Percentiles rank a stretch among this genome's conserved stretches.
These are phyloP conservation scores for Bruguiera parviflora DNA, from an alignment of 345 rosid species.

Conservation along the genomic window DNA sequence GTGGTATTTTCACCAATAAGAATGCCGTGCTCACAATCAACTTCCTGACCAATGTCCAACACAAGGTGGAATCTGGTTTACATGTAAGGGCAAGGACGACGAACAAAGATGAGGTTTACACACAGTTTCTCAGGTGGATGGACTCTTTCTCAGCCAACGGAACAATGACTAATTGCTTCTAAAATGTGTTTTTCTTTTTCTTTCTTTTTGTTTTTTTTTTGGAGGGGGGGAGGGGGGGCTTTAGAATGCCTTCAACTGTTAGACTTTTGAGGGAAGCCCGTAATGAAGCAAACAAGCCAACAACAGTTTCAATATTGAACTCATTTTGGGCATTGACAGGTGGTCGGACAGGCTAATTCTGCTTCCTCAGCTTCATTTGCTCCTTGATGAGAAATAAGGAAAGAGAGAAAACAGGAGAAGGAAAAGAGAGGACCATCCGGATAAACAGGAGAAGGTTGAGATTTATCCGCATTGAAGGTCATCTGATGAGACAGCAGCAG, in stretches of 20 bases:
- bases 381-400: not conserved
- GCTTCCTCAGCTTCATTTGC: not conserved
- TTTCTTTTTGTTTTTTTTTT: no score
- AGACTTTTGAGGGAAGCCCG: no score
- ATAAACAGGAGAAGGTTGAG: not conserved
- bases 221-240: no score
- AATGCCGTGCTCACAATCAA: slow-evolving; percentile 45
- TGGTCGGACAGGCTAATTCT: not conserved
- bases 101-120: not conserved
- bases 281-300: no score
- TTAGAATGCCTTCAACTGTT: no score
- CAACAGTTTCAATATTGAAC: no score
- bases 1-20: slow-evolving; percentile 76
- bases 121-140: not conserved
- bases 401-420: not conserved
- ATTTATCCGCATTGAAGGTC: no score
- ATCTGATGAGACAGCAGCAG: no score
- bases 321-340: no score
- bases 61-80: not conserved
- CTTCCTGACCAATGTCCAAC: not conserved
- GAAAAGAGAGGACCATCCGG: not conserved
- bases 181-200: no score
- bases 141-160: no score
- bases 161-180: no score
- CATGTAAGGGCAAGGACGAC: not conserved